phyloP scores from a whole-genome alignment of 805 yeast genomes.

The Candida ascalaphidarum region DNA sequence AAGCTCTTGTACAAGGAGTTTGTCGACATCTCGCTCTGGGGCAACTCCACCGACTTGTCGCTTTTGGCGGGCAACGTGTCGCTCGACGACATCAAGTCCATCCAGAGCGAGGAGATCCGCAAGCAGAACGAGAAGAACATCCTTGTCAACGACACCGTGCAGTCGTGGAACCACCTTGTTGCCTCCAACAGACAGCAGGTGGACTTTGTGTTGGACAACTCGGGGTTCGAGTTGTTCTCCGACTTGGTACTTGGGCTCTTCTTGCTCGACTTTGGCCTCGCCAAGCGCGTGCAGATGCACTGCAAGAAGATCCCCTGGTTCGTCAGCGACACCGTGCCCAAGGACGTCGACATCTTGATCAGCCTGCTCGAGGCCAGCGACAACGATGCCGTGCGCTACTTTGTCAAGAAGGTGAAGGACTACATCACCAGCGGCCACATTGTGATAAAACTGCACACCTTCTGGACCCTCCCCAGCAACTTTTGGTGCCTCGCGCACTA shows the following conservation, averaged over 20 bases:
- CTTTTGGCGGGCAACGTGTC: constrained; percentile 76
- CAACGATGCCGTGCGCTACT: constrained; percentile 11
- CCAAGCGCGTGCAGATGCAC: constrained; percentile 62
- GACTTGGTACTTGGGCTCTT: constrained; percentile 54
- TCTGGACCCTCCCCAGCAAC: constrained; percentile 80
- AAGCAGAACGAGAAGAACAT: constrained; percentile 74
- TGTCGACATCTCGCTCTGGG: constrained; percentile 89
- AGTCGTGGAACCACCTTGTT: constrained; percentile 51
- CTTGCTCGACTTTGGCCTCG: constrained; percentile 58
- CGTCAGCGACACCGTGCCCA: constrained; percentile 90
- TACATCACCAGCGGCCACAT: constrained; percentile 14
- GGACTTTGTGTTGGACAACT: constrained; percentile 83
- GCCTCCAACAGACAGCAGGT: constrained; percentile 38
- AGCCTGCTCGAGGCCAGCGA: constrained; percentile 35
- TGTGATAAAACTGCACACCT: constrained; percentile 43
- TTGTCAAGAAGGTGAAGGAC: constrained; percentile 12
- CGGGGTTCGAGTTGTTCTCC: constrained; percentile 94
- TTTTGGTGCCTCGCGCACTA: constrained; percentile 73
- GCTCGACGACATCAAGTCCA: constrained; percentile 78
- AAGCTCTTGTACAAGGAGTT: constrained; percentile 70
- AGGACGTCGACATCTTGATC: constrained; percentile 59
- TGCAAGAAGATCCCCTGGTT: constrained; percentile 94
- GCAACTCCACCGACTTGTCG: constrained; percentile 94
- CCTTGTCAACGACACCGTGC: constrained; percentile 61
- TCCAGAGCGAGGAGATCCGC: constrained; percentile 86